Evolutionary conservation across 805 yeast species (phyloP), one percentile per base, ranked within the genome.

Genomic region (Monosporozyma servazzii): DNA sequence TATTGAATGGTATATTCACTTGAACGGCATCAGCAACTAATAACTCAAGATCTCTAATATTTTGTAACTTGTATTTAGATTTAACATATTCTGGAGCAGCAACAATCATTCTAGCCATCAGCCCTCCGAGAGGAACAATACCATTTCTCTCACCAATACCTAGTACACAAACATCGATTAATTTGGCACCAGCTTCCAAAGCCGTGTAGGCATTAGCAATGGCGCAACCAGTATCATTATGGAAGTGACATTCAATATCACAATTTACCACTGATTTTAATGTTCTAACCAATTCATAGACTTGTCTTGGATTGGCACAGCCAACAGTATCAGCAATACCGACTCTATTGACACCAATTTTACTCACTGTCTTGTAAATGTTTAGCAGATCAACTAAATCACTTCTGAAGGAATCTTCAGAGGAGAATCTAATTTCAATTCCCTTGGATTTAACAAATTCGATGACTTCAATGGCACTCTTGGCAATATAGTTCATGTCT

Each of bases 301-400:
- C 99, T 73, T 93, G 98, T 74, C 99, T 83, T 63, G 99, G 99
- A 76, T 91, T 91, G 57, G 99, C 99, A 71, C 98, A 86, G 44
- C 99, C 99, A 53, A 91, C 99, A 33, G 99, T 91, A 71, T 91
- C 99, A 57, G 99, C 99, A 72, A 91, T 91, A 74, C 99, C 99
- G 52, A 91, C 96, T 71, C 99, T 82, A 77, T 93, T 87, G 56
- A 91, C 99, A 65, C 99, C 99, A 63, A 91, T 88, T 75, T 88
- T 88, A 75, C 88, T 95, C 57, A 91, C 99, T 30, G 97, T 89
- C 71, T 89, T 86, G 77, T 91, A 91, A 60, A 91, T 93, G 75
- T 91, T 91, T 66, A 91, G 80, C 67, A 91, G 76, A 67, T 91
- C 99, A 53, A 91, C 98, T 61, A 91, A 81, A 71, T 91, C 98